phyloP scores from a whole-genome alignment of 2,329 filamentous ascomycete species.

The Hypoxylon rubiginosum region DNA sequence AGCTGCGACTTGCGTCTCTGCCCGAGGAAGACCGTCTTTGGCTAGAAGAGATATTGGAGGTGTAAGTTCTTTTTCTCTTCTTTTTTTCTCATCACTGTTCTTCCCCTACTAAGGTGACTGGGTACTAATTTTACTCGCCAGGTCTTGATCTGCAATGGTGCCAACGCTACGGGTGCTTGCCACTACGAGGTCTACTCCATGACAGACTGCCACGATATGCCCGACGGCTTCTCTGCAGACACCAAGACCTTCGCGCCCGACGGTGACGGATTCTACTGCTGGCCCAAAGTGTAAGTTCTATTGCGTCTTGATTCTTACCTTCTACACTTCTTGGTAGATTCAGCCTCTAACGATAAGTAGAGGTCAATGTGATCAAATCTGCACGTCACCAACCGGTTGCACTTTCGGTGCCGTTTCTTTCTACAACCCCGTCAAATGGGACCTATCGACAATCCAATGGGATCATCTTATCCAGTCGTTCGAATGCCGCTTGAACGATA shows the following conservation, averaged over 20 bases:
- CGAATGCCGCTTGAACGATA: constrained; percentile 52
- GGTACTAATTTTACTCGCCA: constrained; percentile 43
- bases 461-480: constrained; percentile 56
- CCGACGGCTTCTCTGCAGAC: constrained; percentile 57
- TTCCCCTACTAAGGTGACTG: background rate
- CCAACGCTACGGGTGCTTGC: constrained; percentile 64
- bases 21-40: constrained; percentile 49
- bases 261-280: constrained; percentile 63
- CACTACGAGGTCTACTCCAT: constrained; percentile 59
- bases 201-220: constrained; percentile 61
- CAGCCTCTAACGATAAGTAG: constrained; percentile 42
- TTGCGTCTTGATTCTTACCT: background rate
- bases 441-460: constrained; percentile 62
- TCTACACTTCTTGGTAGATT: background rate
- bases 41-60: constrained; percentile 61
- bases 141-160: constrained; percentile 65
- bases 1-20: constrained; percentile 44
- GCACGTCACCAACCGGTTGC: constrained; percentile 66
- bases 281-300: constrained; percentile 55
- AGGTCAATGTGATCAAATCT: constrained; percentile 58
- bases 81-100: too few relatives aligned
- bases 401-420: constrained; percentile 64
- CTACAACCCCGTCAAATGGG: constrained; percentile 61
- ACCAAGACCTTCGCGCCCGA: constrained; percentile 65
- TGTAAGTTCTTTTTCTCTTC: constrained; percentile 55